These are phyloP conservation scores for Graphilbum ipis-grandicollis DNA, from an alignment of 2,329 filamentous ascomycete species.

Conservation along the genomic window DNA sequence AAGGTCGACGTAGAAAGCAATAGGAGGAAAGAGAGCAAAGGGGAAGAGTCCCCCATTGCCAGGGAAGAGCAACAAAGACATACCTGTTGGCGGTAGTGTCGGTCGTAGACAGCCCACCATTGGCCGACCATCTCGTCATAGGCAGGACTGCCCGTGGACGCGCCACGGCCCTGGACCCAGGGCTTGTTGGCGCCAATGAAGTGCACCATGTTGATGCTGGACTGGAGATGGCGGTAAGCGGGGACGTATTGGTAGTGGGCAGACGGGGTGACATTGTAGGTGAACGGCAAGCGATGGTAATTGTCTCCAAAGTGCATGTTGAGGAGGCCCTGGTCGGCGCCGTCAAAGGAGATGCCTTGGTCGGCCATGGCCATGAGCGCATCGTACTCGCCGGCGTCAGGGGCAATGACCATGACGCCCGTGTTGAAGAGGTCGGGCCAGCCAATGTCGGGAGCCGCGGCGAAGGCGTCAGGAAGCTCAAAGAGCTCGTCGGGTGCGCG, in stretches of 20 bases:
- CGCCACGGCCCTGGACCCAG: conserved; percentile 51
- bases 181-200: conserved; percentile 90
- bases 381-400: conserved; percentile 76
- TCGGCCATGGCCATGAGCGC: conserved; percentile 71
- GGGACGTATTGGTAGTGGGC: conserved; percentile 96
- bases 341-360: conserved; percentile 83
- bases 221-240: conserved; percentile 84
- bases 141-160: conserved; percentile 36
- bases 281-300: conserved; percentile 81
- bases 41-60: too few species aligned
- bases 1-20: background rate
- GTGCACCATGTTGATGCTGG: conserved; percentile 76
- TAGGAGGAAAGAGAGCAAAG: background rate
- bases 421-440: conserved; percentile 98
- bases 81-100: conserved; percentile 51
- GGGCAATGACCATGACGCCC: conserved; percentile 84
- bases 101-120: conserved; percentile 93
- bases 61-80: conserved; percentile 10
- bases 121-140: conserved; percentile 71
- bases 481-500: conserved; percentile 89
- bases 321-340: conserved; percentile 85
- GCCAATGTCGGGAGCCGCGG: conserved; percentile 79
- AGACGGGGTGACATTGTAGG: conserved; percentile 93
- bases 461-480: conserved; percentile 38
- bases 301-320: conserved; percentile 82